Evolutionary conservation across 345 rosid genomes (phyloP).

Genomic region (Salix purpurea): DNA sequence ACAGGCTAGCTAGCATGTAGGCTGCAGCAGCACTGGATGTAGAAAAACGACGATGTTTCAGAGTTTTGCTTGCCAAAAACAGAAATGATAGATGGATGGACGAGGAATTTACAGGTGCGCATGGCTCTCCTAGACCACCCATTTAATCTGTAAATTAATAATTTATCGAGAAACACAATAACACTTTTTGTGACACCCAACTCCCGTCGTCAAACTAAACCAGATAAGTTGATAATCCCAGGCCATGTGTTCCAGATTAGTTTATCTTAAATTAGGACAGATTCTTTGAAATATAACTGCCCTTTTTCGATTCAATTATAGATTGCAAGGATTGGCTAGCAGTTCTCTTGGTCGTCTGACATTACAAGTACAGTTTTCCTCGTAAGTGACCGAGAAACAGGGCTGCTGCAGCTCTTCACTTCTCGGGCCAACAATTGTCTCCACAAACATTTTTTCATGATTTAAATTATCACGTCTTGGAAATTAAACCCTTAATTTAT

Average conservation of each 20-base stretch:
- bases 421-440: conserved; percentile 13
- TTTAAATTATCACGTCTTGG: background rate
- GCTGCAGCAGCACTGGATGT: background rate
- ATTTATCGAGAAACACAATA: background rate
- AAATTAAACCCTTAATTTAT: too few species aligned
- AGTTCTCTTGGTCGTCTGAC: background rate
- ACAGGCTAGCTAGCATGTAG: background rate
- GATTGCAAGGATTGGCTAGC: background rate
- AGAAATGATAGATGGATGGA: background rate
- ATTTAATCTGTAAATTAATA: background rate
- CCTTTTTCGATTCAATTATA: background rate
- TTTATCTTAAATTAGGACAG: background rate
- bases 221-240: background rate
- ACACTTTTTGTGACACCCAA: background rate
- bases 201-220: background rate
- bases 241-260: background rate
- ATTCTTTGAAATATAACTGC: background rate
- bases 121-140: background rate
- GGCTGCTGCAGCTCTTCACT: background rate
- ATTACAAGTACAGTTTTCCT: conserved; percentile 1
- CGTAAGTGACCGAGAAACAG: conserved; percentile 2
- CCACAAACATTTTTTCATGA: background rate
- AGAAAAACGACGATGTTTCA: background rate
- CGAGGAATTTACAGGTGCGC: background rate
- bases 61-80: background rate